Conservation (phyloP, 2,329 filamentous ascomycete species). For the Akanthomyces uredinophilus region DNA sequence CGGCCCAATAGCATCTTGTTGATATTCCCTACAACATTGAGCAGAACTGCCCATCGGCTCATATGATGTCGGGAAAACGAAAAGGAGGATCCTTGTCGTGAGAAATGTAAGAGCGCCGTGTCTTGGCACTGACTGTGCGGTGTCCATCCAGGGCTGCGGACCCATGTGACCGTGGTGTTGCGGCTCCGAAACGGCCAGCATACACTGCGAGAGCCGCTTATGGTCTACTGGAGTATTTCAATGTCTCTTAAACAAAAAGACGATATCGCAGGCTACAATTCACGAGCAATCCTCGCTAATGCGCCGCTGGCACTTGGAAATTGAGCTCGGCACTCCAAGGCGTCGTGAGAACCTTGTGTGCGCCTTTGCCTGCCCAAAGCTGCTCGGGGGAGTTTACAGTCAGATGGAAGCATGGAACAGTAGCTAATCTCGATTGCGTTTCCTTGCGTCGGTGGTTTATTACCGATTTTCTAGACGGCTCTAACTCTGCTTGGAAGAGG, state of each 20-base stretch:
- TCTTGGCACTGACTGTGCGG: slow-evolving; percentile 3
- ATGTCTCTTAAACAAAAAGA: too few relatives aligned
- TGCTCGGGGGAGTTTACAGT: background rate
- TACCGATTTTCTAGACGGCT: background rate
- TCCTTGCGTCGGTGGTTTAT: background rate
- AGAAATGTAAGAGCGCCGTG: background rate
- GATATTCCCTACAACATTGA: background rate
- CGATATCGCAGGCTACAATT: too few relatives aligned
- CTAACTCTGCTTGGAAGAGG: background rate
- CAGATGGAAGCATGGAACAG: background rate
- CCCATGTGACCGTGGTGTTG: background rate
- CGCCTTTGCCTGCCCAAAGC: background rate
- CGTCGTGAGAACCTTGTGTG: background rate
- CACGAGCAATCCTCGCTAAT: background rate
- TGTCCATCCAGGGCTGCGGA: background rate
- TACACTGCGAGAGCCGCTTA: background rate
- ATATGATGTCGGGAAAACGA: background rate
- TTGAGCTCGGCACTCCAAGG: background rate
- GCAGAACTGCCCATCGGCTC: too few relatives aligned
- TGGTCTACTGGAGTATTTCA: too few relatives aligned
- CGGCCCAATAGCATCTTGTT: too few relatives aligned
- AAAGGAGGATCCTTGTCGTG: background rate
- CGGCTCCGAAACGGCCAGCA: background rate
- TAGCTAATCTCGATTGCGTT: background rate
- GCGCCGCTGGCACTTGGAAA: background rate